Evolutionary conservation across 2,329 filamentous ascomycete genomes (phyloP).

Genomic region (Sporothrix brunneoviolacea): DNA sequence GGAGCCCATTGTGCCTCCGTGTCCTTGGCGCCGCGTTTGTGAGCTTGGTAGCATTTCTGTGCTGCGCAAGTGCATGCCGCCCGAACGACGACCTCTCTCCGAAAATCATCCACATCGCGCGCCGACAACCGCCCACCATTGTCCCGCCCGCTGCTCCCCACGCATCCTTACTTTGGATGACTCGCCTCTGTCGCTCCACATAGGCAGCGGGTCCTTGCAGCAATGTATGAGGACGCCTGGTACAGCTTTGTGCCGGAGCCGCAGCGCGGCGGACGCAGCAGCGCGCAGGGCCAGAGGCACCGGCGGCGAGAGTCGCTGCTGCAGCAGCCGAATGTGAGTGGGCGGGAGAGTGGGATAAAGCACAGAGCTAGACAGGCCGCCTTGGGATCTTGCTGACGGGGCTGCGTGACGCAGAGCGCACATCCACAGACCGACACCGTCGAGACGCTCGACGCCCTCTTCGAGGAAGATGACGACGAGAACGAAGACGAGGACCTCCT

Average conservation of each 20-base stretch:
- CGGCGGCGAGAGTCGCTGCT: constrained; percentile 64
- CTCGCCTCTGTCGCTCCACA: background rate
- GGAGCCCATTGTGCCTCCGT: background rate
- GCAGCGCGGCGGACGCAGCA: constrained; percentile 40
- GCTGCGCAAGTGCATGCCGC: too few species aligned
- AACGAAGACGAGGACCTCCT: constrained; percentile 26
- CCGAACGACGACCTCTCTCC: too few species aligned
- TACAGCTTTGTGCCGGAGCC: constrained; percentile 67
- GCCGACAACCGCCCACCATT: too few species aligned
- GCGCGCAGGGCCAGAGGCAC: constrained; percentile 45
- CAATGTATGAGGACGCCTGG: constrained; percentile 80
- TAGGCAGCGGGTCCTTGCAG: background rate
- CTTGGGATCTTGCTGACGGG: too few species aligned
- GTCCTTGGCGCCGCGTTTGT: constrained; percentile 3
- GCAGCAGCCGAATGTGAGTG: constrained; percentile 55
- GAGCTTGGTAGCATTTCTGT: too few species aligned
- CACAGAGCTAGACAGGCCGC: background rate
- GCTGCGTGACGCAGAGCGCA: constrained; percentile 52
- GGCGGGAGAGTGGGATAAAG: background rate
- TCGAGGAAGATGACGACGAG: constrained; percentile 49
- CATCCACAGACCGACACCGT: constrained; percentile 43
- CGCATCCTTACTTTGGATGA: background rate
- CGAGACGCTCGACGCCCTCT: constrained; percentile 51
- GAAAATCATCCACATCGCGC: too few species aligned
- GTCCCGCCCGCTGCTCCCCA: too few species aligned